Conservation (phyloP, 306 rosid genomes). For the Arachis stenosperma region DNA sequence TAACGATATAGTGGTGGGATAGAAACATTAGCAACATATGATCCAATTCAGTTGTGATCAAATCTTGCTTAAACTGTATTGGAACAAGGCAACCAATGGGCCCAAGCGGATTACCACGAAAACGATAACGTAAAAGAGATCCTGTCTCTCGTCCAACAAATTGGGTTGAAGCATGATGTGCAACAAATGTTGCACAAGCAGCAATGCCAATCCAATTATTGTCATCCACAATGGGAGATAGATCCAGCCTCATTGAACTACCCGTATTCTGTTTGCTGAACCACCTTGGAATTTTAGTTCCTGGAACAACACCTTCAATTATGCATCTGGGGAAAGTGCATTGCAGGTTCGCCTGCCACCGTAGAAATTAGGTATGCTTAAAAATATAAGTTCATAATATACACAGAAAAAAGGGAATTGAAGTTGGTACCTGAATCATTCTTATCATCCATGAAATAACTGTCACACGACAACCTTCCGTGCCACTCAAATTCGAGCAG, state of each 20-base stretch:
- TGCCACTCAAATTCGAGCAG: slow-evolving; percentile 6
- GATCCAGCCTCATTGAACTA: background rate
- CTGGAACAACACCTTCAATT: background rate
- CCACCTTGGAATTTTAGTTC: slow-evolving; percentile 27
- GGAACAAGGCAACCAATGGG: too few relatives aligned
- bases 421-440: background rate
- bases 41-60: background rate
- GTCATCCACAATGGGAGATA: background rate
- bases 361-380: background rate
- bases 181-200: background rate
- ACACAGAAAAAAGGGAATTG: background rate
- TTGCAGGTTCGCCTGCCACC: background rate
- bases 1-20: background rate
- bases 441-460: slow-evolving; percentile 14
- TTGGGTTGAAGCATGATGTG: background rate
- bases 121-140: background rate
- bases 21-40: background rate
- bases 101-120: background rate
- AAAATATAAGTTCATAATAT: background rate
- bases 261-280: background rate
- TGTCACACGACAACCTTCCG: background rate
- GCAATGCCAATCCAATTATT: slow-evolving; percentile 16
- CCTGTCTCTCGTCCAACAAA: too few relatives aligned
- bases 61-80: background rate
- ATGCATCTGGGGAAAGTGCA: rapidly evolving